phyloP scores from a whole-genome alignment of 2,329 filamentous ascomycete genomes.

The Colletotrichum sp. region DNA sequence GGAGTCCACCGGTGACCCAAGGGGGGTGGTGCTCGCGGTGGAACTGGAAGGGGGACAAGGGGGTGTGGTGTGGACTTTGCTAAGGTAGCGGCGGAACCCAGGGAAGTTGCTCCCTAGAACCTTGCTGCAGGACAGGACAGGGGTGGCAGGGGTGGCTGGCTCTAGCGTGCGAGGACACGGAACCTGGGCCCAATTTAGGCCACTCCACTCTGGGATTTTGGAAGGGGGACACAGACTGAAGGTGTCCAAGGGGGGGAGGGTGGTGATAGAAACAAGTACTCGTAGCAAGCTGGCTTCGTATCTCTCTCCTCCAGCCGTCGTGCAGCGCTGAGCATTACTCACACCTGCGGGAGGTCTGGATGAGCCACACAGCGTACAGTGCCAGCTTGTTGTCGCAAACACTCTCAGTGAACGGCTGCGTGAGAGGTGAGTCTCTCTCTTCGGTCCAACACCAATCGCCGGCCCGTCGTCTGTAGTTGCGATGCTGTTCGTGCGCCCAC shows the following conservation, averaged over 20 bases:
- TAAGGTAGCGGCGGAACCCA: neutral
- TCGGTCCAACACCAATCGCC: neutral
- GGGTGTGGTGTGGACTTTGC: neutral
- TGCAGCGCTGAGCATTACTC: conserved; percentile 4
- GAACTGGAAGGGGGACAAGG: neutral
- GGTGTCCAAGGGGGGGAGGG: neutral
- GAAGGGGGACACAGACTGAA: neutral
- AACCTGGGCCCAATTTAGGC: neutral
- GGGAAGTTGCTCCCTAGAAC: neutral
- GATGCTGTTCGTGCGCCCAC: conserved; percentile 2
- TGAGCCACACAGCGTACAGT: neutral
- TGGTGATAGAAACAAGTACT: neutral
- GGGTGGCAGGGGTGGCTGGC: neutral
- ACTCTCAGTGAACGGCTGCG: neutral
- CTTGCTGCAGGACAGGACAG: neutral
- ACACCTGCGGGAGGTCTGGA: neutral
- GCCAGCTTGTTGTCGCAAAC: neutral
- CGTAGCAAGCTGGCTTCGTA: neutral
- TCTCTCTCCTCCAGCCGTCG: neutral
- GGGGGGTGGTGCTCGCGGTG: neutral
- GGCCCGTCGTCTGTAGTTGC: neutral
- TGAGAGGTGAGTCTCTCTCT: neutral
- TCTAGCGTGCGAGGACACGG: neutral
- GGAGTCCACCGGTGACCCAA: neutral
- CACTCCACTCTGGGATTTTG: neutral